These are phyloP conservation scores for Oryza meridionalis DNA, from an alignment of 176 grass and related monocot genomes.

Conservation along the genomic window DNA sequence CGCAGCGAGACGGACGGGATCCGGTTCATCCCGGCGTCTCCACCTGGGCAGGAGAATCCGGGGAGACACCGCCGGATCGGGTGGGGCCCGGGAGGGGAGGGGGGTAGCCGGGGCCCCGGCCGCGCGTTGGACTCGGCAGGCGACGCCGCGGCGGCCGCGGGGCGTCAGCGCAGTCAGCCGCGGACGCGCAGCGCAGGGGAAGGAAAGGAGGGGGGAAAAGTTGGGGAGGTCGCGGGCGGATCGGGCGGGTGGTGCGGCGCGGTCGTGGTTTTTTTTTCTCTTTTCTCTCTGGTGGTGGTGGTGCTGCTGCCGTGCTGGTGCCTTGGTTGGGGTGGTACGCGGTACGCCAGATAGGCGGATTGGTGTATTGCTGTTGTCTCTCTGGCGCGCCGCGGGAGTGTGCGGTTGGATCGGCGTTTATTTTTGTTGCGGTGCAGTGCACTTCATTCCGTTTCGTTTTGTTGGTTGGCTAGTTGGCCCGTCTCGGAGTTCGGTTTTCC, in stretches of 20 bases:
- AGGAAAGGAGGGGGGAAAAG: neutral
- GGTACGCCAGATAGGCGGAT: neutral
- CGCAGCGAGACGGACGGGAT: constrained; percentile 66
- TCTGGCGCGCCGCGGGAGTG: no score
- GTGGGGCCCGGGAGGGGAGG: neutral
- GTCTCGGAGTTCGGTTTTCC: neutral
- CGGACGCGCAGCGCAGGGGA: constrained; percentile 8
- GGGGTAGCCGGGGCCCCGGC: no score
- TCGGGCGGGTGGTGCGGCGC: constrained; percentile 35
- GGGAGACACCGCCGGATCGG: neutral
- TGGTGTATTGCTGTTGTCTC: neutral
- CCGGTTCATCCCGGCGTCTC: constrained; percentile 56
- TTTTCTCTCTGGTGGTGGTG: constrained; percentile 18
- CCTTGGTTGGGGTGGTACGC: neutral
- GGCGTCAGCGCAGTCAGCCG: constrained; percentile 31
- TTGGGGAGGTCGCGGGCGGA: constrained; percentile 28
- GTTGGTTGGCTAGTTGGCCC: neutral
- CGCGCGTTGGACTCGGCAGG: neutral
- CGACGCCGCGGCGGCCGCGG: constrained; percentile 21
- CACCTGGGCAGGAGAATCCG: neutral
- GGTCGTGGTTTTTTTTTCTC: neutral
- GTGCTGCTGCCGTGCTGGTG: neutral
- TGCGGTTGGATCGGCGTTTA: no score
- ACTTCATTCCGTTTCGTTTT: no score
- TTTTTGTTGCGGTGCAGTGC: no score